Evolutionary conservation across 2,329 filamentous ascomycete genomes (phyloP).

Genomic region (Chaetomiaceae sp.): DNA sequence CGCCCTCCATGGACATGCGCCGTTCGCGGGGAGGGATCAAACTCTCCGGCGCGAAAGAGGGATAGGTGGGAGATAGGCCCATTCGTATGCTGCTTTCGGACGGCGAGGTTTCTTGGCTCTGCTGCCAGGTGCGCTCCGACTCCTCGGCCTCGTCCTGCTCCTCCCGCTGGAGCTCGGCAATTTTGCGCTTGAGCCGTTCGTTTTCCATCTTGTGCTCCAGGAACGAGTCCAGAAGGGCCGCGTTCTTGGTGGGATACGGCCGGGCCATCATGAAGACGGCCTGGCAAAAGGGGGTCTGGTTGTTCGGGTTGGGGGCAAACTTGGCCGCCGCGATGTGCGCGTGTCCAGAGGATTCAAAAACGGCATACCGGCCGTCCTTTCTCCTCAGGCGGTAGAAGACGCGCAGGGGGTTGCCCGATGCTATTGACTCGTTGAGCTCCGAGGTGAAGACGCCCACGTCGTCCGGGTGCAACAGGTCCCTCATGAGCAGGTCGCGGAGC

Average conservation of each 20-base stretch:
- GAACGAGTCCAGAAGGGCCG: slow-evolving; percentile 81
- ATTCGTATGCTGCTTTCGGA: slow-evolving; percentile 38
- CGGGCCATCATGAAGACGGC: slow-evolving; percentile 93
- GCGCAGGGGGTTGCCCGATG: slow-evolving; percentile 70
- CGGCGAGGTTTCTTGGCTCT: slow-evolving; percentile 53
- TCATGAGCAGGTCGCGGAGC: slow-evolving; percentile 69
- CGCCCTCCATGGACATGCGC: slow-evolving; percentile 58
- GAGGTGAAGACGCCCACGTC: slow-evolving; percentile 77
- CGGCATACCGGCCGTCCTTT: slow-evolving; percentile 65
- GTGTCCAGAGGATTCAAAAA: slow-evolving; percentile 91
- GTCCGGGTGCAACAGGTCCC: slow-evolving; percentile 79
- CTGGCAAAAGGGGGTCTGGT: slow-evolving; percentile 67
- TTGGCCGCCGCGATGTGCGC: slow-evolving; percentile 74
- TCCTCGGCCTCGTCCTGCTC: slow-evolving; percentile 75
- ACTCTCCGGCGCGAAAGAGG: background rate
- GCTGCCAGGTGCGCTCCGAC: slow-evolving; percentile 54
- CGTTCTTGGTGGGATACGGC: slow-evolving; percentile 84
- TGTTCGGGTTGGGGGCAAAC: slow-evolving; percentile 57
- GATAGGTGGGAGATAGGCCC: background rate
- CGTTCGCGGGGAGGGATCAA: slow-evolving; percentile 64
- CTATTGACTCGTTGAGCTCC: slow-evolving; percentile 85
- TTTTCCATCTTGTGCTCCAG: slow-evolving; percentile 97
- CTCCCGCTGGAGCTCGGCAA: slow-evolving; percentile 78
- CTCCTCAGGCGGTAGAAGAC: slow-evolving; percentile 84
- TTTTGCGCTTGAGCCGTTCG: slow-evolving; percentile 76